Base-by-base conservation (phyloP, 2,329 filamentous ascomycete species). In the Penicillium verrucosum region DNA sequence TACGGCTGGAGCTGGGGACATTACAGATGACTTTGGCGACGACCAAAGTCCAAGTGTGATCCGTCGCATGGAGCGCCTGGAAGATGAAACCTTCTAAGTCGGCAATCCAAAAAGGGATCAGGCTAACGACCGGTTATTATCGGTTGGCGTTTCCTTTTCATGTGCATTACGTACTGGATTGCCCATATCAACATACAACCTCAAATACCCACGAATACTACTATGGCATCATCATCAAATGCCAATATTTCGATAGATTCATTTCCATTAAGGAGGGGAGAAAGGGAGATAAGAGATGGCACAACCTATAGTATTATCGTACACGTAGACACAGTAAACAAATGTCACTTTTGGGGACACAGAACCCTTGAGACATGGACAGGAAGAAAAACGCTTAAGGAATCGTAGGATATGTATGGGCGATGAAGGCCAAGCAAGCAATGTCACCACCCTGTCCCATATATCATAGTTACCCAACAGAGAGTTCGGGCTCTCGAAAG, bases 61-160 rank as follows among this genome's bases (percentile, higher is more conserved):
- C n/a, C 70, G 74, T 44, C 72, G 74, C 25, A 68, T 71, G 16
- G 69, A 71, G 51, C 64, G 68, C 29, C 59, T 78, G 32, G 78
- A 80, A 48, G 77, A 80, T 59, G 78, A 80, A 56, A 79, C 75
- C 0, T 80, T 80, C 56, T 80, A 66, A 65, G 5, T 37, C 8
- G 11, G 4, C 6, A 8, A 12, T 6, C 1, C 4, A 30, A n/a
- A 6, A 27, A 6, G 21, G 21, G 3, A 23, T 32, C 23, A 4
- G 2, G n/a, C 43, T 32, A 18, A 16, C 2, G 5, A 16, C 8
- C 16, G 1, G 29, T 32, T 21, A 1, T 45, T 32, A 16, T 16
- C 18, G 18, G n/a, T 6, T 18, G 10, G 5, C 7, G 1, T 16
- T 21, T 42, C 14, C n/a, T 27, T 42, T 25, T 5, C 37, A 18